Conservation (phyloP, 345 rosid species). For the Boechera retrofracta region DNA sequence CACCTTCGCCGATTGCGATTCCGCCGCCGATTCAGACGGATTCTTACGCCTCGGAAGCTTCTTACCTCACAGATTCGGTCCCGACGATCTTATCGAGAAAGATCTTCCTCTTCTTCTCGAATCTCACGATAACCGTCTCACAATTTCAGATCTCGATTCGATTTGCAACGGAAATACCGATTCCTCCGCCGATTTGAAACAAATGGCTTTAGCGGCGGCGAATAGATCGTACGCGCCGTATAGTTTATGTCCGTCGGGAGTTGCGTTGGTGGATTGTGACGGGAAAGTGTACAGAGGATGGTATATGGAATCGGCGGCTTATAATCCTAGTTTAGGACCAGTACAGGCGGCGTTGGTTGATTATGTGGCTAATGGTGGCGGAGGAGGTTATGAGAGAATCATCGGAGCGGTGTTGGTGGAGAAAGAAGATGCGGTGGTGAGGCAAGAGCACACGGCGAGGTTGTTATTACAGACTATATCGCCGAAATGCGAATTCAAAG, state of each 20-base stretch:
- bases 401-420: constrained; percentile 76
- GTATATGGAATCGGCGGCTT: constrained; percentile 92
- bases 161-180: constrained; percentile 6
- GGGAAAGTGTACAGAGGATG: constrained; percentile 83
- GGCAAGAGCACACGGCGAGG: constrained; percentile 76
- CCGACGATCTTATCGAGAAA: constrained; percentile 69
- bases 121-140: constrained; percentile 57
- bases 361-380: constrained; percentile 62
- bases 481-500: constrained; percentile 73
- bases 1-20: constrained; percentile 3
- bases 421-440: constrained; percentile 66
- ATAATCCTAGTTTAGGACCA: constrained; percentile 95
- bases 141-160: constrained; percentile 27
- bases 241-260: constrained; percentile 87
- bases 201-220: constrained; percentile 74
- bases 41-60: constrained; percentile 54
- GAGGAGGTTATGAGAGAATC: constrained; percentile 80
- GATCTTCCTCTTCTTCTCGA: constrained; percentile 74
- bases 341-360: constrained; percentile 92
- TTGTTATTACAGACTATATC: constrained; percentile 65
- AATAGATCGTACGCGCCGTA: constrained; percentile 88
- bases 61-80: constrained; percentile 87
- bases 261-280: constrained; percentile 71
- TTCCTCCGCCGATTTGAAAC: constrained; percentile 38
- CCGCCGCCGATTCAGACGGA: constrained; percentile 32